These are phyloP conservation scores for Panaeolus cyanescens DNA, from an alignment of 768 basidiomycete genomes.

Conservation along the genomic window DNA sequence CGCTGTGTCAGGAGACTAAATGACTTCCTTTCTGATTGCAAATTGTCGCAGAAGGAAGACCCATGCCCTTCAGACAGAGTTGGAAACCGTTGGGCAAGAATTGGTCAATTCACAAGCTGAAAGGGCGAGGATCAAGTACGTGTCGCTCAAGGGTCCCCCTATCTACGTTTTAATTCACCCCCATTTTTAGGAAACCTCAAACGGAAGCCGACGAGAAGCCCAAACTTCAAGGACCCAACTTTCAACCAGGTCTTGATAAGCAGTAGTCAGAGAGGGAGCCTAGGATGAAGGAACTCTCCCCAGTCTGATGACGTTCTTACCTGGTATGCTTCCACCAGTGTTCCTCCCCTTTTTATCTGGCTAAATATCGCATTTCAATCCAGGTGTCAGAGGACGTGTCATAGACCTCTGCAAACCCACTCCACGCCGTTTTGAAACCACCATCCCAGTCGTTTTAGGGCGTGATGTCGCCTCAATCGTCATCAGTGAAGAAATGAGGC, in stretches of 20 bases:
- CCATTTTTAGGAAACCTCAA: conserved; percentile 90
- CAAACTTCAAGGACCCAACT: conserved; percentile 73
- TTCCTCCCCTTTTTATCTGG: background rate
- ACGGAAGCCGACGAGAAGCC: conserved; percentile 93
- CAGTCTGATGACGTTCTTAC: conserved; percentile 86
- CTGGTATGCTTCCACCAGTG: conserved; percentile 49
- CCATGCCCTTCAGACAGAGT: conserved; percentile 53
- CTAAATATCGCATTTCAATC: background rate
- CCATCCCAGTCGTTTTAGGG: conserved; percentile 90
- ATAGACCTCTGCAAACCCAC: conserved; percentile 95
- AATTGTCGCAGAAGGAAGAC: conserved; percentile 67
- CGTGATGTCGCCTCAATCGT: conserved; percentile 95
- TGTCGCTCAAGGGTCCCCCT: no score
- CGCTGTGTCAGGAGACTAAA: background rate
- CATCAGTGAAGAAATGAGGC: conserved; percentile 96
- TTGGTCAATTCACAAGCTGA: conserved; percentile 87
- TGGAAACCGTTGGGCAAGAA: conserved; percentile 71
- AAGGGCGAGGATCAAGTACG: conserved; percentile 75
- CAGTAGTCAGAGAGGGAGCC: conserved; percentile 84
- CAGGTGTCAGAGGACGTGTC: conserved; percentile 93
- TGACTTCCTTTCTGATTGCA: no score
- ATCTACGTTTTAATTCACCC: background rate
- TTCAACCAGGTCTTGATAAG: conserved; percentile 89
- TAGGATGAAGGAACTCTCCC: conserved; percentile 84
- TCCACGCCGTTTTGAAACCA: conserved; percentile 87